Evolutionary conservation across 2,329 filamentous ascomycete species (phyloP), one percentile per base, ranked within the genome.

Genomic region (Alternaria longipes): DNA sequence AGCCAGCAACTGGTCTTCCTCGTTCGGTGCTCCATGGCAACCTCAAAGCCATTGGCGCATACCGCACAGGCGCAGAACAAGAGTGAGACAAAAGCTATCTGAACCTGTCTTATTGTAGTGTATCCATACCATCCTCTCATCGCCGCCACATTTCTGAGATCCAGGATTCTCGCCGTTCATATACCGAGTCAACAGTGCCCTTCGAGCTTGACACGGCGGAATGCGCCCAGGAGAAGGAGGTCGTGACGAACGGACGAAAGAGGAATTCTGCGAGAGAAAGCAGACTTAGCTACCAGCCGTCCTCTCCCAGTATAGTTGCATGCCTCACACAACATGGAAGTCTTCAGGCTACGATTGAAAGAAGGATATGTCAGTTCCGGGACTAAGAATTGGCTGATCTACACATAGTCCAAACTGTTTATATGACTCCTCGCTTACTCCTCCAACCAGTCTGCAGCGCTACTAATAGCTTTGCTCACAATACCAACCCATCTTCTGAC

Each of bases 401-500:
- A 20, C 12, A 32, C 0, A 32, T 12, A 22, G 6, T 8, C 28
- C 36, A 40, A 22, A 22, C 30, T 2, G 14, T 12, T 12, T 53
- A 34, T 56, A n/a, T 1, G 44, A 12, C 11, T 26, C n/a, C 28
- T 9, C 9, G 8, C 9, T 12, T 49, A 59, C 47, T 51, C 36
- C 9, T 78, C 74, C 68, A 81, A 62, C 50, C 65, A 75, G 18
- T 69, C 72, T 2, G 75, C 74, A 6, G 80, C 80, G n/a, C 60
- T 69, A 16, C 74, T 68, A 7, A 82, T 71, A 1, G 72, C 58
- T 24, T 66, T 74, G 16, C 73, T 73, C 26, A 81, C 77, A 55
- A 84, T 81, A 0, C 67, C 77, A 24, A 79, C 73, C 83, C 83
- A 84, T 68, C 76, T 82, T 57, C 67, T 62, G 8, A 80, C 71